Evolutionary conservation across 2,329 filamentous ascomycete species (phyloP), one percentile per base, ranked within the genome.

Genomic region (Fusarium heterosporum): DNA sequence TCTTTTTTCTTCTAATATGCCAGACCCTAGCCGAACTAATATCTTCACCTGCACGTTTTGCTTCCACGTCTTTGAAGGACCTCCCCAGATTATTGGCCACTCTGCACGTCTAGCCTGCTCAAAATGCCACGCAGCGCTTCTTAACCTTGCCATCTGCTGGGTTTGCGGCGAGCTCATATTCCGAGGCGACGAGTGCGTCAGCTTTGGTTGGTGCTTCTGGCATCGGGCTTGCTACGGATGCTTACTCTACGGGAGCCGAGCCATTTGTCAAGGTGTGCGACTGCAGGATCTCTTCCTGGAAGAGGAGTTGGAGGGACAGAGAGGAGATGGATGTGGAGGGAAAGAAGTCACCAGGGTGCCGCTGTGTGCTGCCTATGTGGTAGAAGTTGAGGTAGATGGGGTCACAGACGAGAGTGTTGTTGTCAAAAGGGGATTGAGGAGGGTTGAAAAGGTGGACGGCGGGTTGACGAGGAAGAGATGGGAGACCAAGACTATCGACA

Each of bases 141-240:
- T 87, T 48, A 79, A 86, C 70, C 78, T 87, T 46, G 83, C 84
- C 61, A 83, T 87, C 50, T 87, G 83, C 73, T 87, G 78, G 86
- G 84, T 83, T 26, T 88, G 86, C 64, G 84, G 85, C 19, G 84
- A 87, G 72, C 74, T 85, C 41, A 80, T 88, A 13, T 80, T 81
- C 34, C 82, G 85, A 26, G 83, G 79, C 1, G 81, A 85, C 25
- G 85, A 87, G 58, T 84, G 83, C 63, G 83, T 87, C 39, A 87
- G 84, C 65, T 78, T 87, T n/a, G 85, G 85, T 0, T 87, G 83
- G 85, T 87, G 84, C 69, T 88, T 88, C 71, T 88, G 85, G 86
- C 85, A 88, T 69, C 78, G 79, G 38, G 78, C 74, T 1, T 88
- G 84, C 72, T 88, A 86, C 72, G 84, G 85, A 16, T 88, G 85